Evolutionary conservation across 2,329 filamentous ascomycete genomes (phyloP).

Genomic region (Lachnellula subtilissima): DNA sequence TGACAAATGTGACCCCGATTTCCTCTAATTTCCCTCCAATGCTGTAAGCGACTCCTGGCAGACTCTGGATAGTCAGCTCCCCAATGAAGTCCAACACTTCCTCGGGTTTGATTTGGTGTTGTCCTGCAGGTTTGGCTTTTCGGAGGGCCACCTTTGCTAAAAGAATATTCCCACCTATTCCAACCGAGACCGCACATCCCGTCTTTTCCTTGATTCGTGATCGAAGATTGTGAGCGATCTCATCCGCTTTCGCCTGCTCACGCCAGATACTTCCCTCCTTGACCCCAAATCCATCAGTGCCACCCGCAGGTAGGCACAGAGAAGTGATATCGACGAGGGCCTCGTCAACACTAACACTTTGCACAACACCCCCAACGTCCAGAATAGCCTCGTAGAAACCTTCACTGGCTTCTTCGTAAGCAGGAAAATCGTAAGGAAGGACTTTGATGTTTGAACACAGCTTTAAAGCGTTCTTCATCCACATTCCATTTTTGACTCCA

Average conservation of each 20-base stretch:
- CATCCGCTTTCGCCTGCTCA: slow-evolving; percentile 74
- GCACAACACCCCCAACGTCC: slow-evolving; percentile 73
- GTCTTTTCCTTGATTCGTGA: slow-evolving; percentile 68
- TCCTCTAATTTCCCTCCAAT: slow-evolving; percentile 85
- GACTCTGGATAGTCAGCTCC: slow-evolving; percentile 68
- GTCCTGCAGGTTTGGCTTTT: slow-evolving; percentile 90
- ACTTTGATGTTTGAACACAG: slow-evolving; percentile 82
- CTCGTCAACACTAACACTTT: slow-evolving; percentile 97
- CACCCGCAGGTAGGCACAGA: slow-evolving; percentile 60
- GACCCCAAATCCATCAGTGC: slow-evolving; percentile 59
- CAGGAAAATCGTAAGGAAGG: slow-evolving; percentile 91
- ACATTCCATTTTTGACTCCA: slow-evolving; percentile 97
- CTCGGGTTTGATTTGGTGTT: slow-evolving; percentile 81
- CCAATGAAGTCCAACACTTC: slow-evolving; percentile 73
- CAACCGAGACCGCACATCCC: slow-evolving; percentile 83
- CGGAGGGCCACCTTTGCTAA: slow-evolving; percentile 86
- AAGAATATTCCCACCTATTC: slow-evolving; percentile 85
- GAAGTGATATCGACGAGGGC: slow-evolving; percentile 79
- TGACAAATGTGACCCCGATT: slow-evolving; percentile 74
- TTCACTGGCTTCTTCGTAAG: slow-evolving; percentile 86
- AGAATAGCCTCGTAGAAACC: slow-evolving; percentile 84
- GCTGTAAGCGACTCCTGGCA: slow-evolving; percentile 91
- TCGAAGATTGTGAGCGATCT: slow-evolving; percentile 64
- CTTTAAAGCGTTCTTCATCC: slow-evolving; percentile 89
- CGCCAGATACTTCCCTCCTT: slow-evolving; percentile 66